Evolutionary conservation across 306 rosid genomes (phyloP).

Genomic region (Malus domestica): ASM211411v1 NC_041792.1:8246501-8247000

Average conservation of each 20-base stretch:
- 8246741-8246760: conserved; percentile 62
- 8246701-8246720: conserved; percentile 47
- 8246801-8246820: too few species aligned
- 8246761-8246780: conserved; percentile 74
- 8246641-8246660: conserved; percentile 58
- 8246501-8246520: conserved; percentile 27
- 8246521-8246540: conserved; percentile 26
- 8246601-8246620: conserved; percentile 60
- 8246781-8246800: background rate
- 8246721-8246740: conserved; percentile 33
- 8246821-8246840: too few species aligned
- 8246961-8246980: conserved; percentile 41
- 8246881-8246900: background rate
- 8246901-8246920: background rate
- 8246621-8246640: conserved; percentile 57
- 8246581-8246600: conserved; percentile 78
- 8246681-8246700: conserved; percentile 16
- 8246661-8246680: conserved; percentile 34
- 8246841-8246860: too few species aligned
- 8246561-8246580: conserved; percentile 35
- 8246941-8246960: conserved; percentile 54
- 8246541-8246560: conserved; percentile 46
- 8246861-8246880: background rate
- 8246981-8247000: conserved; percentile 44
- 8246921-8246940: conserved; percentile 61